phyloP scores from a whole-genome alignment of 2,329 filamentous ascomycete species.

The Trichoderma simmonsii region DNA sequence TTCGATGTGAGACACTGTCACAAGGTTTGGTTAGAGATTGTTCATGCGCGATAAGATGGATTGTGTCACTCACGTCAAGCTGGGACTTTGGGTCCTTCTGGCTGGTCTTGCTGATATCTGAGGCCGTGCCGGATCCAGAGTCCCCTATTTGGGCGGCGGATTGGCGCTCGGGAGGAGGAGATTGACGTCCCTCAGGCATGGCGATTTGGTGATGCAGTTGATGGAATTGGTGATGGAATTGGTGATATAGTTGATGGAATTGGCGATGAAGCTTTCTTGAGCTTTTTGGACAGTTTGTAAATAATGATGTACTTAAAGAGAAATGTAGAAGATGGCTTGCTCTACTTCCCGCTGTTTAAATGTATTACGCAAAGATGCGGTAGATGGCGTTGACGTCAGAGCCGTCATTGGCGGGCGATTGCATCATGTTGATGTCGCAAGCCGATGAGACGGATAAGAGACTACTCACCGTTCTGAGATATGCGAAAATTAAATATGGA shows the following conservation, averaged over 20 bases:
- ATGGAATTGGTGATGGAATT: not conserved
- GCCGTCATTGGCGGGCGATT: conserved; percentile 5
- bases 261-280: not conserved
- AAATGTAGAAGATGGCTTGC: not conserved
- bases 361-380: not conserved
- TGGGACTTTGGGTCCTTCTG: conserved; percentile 53
- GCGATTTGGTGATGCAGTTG: conserved; percentile 29
- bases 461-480: not conserved
- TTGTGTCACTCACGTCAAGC: conserved; percentile 42
- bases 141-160: conserved; percentile 61
- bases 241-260: not conserved
- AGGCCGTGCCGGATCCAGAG: conserved; percentile 44
- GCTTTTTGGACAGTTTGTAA: not conserved
- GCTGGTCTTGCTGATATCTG: conserved; percentile 34
- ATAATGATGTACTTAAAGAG: not conserved
- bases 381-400: conserved; percentile 18
- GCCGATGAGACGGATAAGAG: not conserved
- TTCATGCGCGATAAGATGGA: not conserved
- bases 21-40: not conserved
- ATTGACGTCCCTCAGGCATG: conserved; percentile 76
- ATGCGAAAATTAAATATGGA: not conserved
- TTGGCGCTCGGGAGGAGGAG: conserved; percentile 70
- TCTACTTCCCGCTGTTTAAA: not conserved
- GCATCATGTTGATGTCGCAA: conserved; percentile 19
- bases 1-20: conserved; percentile 57